phyloP scores from a whole-genome alignment of 2,329 filamentous ascomycete species.

The Nigrograna mackinnonii region DNA sequence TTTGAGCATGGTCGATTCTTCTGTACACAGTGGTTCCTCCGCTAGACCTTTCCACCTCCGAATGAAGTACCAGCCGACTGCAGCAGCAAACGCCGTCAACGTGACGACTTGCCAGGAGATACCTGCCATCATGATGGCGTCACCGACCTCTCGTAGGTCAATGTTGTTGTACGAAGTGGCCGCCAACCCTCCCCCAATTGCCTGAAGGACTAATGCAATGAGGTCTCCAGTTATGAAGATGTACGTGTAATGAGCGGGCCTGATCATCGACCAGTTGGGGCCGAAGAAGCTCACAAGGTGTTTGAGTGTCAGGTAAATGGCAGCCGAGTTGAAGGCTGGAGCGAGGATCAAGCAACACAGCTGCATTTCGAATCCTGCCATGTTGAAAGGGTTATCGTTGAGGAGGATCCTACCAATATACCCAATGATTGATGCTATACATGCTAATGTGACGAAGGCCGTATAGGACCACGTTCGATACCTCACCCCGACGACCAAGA shows the following conservation, averaged over 20 bases:
- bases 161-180: constrained; percentile 49
- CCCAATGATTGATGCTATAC: constrained; percentile 56
- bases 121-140: constrained; percentile 60
- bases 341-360: constrained; percentile 61
- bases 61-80: too few relatives aligned
- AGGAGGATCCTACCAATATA: constrained; percentile 60
- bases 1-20: too few relatives aligned
- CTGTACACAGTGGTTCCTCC: too few relatives aligned
- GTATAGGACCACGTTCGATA: constrained; percentile 59
- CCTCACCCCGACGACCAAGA: constrained; percentile 53
- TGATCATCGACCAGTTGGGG: constrained; percentile 19
- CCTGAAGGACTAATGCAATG: constrained; percentile 59
- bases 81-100: constrained; percentile 47
- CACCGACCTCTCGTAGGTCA: constrained; percentile 45
- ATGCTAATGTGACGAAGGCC: constrained; percentile 50
- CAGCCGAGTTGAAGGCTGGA: constrained; percentile 58
- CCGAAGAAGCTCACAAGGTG: constrained; percentile 60
- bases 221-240: constrained; percentile 63
- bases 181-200: constrained; percentile 58
- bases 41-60: too few relatives aligned
- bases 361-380: constrained; percentile 52
- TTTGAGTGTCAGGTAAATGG: constrained; percentile 59
- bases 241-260: constrained; percentile 53
- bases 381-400: constrained; percentile 56
- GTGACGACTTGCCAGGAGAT: constrained; percentile 58